Base-by-base conservation (phyloP, 2,329 filamentous ascomycete species). In the Fusarium stilboides region DNA sequence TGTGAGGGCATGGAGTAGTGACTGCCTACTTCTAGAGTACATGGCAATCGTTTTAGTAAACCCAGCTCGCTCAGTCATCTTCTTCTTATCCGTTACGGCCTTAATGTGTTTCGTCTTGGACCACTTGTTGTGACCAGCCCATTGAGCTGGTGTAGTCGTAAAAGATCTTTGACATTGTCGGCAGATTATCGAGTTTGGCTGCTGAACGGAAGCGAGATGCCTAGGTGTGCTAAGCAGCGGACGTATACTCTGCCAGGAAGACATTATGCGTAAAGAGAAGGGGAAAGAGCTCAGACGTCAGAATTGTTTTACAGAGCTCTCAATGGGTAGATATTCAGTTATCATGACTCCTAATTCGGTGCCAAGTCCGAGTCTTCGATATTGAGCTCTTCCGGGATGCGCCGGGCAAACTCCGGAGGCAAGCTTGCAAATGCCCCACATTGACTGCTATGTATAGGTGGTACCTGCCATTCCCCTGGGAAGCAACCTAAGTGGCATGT, bases 101-200 rank as follows among this genome's bases (percentile, higher is more conserved):
- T 99, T 99, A 79, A 96, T 94, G 80, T 98, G 96, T 77, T 91
- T 93, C 81, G 98, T 98, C 76, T 96, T 97, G 60, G 94, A 94
- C 96, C 96, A 99, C 78, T 94, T 92, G 80, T 91, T 97, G 81
- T 97, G 94, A 15, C 94, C 94, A 24, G 91, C 90, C 64, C 81
- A 80, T 15, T 80, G 75, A 9, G 74, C 60, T 10, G 83, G 69
- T 17, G 82, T 84, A 17, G 82, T 82, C 57, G 78, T 78, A 62
- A 91, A 84, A 36, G 78, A 75, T 55, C 87, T 85, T 59, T 81
- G 76, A 68, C 84, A 87, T 79, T 79, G 80, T 39, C 78, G 80
- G 70, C 86, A 89, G 69, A 85, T 62, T 50, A 26, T 67, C 15
- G 60, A 62, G 8, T n/a, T 62, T 64, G 49, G 31, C 44, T 49